Evolutionary conservation across 2,329 filamentous ascomycete species (phyloP).

Genomic region (Passalora sequoiae): DNA sequence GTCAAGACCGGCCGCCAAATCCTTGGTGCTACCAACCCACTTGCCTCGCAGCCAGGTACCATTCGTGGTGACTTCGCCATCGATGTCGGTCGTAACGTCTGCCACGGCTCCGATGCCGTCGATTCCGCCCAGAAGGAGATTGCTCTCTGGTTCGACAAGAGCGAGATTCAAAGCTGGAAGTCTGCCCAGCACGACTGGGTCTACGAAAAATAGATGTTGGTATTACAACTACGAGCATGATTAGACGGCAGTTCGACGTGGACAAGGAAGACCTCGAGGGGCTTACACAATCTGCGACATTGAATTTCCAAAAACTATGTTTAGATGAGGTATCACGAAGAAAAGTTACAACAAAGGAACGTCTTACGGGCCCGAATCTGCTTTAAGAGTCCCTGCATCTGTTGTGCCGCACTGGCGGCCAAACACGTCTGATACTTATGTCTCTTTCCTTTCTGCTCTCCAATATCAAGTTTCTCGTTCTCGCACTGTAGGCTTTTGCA

Average conservation of each 20-base stretch:
- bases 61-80: slow-evolving; percentile 94
- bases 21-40: slow-evolving; percentile 98
- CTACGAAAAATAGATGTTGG: slow-evolving; percentile 71
- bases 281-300: too few relatives aligned
- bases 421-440: too few relatives aligned
- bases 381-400: too few relatives aligned
- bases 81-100: slow-evolving; percentile 94
- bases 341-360: too few relatives aligned
- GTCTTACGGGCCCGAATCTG: too few relatives aligned
- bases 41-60: slow-evolving; percentile 89
- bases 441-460: too few relatives aligned
- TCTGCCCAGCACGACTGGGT: slow-evolving; percentile 82
- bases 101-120: slow-evolving; percentile 98
- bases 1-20: slow-evolving; percentile 97
- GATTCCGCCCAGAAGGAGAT: slow-evolving; percentile 99
- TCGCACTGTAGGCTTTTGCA: too few relatives aligned
- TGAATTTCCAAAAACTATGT: too few relatives aligned
- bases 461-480: too few relatives aligned
- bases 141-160: slow-evolving; percentile 91
- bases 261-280: neutral
- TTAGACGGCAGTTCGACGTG: neutral
- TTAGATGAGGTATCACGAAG: too few relatives aligned
- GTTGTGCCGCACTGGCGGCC: too few relatives aligned
- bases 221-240: neutral
- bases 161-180: slow-evolving; percentile 83